These are phyloP conservation scores for Pleurotus salmoneostramineus DNA, from an alignment of 768 basidiomycete genomes.

Conservation along the genomic window DNA sequence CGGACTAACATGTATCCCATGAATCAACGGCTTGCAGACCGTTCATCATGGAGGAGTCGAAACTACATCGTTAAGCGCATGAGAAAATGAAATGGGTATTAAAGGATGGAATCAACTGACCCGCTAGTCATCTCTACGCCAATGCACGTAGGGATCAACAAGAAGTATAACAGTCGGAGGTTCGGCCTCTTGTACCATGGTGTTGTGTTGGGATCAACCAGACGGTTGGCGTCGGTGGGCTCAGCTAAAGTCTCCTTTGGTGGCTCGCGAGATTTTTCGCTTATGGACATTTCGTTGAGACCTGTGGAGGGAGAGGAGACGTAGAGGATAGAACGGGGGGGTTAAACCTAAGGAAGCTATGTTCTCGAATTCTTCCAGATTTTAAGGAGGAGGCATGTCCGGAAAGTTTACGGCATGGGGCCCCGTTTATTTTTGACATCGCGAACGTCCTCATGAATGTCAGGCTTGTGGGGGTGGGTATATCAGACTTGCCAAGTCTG, in stretches of 20 bases:
- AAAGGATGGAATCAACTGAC: slow-evolving; percentile 21
- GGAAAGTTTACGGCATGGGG: background rate
- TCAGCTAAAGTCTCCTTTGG: slow-evolving; percentile 17
- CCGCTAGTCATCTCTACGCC: slow-evolving; percentile 63
- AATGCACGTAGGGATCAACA: slow-evolving; percentile 57
- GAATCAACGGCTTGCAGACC: slow-evolving; percentile 56
- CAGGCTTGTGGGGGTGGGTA: slow-evolving; percentile 1
- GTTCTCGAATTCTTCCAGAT: no score
- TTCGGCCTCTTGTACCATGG: slow-evolving; percentile 66
- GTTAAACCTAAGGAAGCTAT: no score
- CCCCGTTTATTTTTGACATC: slow-evolving; percentile 4
- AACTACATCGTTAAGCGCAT: slow-evolving; percentile 24
- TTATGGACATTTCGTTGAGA: background rate
- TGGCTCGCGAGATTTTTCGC: slow-evolving; percentile 9
- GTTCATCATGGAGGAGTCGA: slow-evolving; percentile 61
- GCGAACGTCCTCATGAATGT: background rate
- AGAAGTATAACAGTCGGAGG: slow-evolving; percentile 47
- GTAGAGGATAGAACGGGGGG: background rate
- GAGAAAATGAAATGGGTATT: background rate
- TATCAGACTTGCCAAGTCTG: slow-evolving; percentile 2
- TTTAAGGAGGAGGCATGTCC: no score
- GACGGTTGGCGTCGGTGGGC: slow-evolving; percentile 27
- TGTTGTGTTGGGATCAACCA: slow-evolving; percentile 44
- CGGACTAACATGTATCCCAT: slow-evolving; percentile 46
- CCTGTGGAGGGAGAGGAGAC: background rate